Evolutionary conservation across 495 filamentous ascomycete genomes (phyloP).

Genomic region (Chaetomium cochliodes): DNA sequence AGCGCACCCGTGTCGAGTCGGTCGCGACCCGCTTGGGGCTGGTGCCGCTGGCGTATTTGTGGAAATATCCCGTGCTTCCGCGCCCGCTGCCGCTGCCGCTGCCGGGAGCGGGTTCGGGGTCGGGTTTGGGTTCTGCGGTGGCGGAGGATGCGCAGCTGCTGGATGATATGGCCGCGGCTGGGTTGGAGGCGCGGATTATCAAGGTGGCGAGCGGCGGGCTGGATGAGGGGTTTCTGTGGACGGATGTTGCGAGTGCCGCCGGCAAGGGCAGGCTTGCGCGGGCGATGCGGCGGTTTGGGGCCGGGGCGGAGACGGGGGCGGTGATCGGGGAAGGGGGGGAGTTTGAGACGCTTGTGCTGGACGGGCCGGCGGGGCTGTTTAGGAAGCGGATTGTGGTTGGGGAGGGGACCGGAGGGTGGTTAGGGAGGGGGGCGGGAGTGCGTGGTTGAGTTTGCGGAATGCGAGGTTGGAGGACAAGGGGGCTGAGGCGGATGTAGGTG

Average conservation of each 20-base stretch:
- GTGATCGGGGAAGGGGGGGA: constrained; percentile 92
- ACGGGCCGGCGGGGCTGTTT: constrained; percentile 72
- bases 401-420: constrained; percentile 54
- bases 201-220: constrained; percentile 93
- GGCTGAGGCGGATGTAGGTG: background rate
- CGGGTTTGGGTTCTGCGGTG: too few relatives aligned
- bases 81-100: constrained; percentile 9
- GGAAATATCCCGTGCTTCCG: constrained; percentile 82
- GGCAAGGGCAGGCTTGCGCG: constrained; percentile 56
- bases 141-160: constrained; percentile 58
- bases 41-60: constrained; percentile 78
- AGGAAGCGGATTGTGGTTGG: constrained; percentile 66
- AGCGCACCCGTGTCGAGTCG: constrained; percentile 89
- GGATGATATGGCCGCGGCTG: constrained; percentile 73
- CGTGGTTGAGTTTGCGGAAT: constrained; percentile 58
- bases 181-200: constrained; percentile 81
- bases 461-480: constrained; percentile 57
- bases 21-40: constrained; percentile 76
- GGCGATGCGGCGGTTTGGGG: constrained; percentile 67
- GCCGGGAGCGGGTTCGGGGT: too few relatives aligned
- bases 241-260: constrained; percentile 60
- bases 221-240: constrained; percentile 79
- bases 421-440: constrained; percentile 67
- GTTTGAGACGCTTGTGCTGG: constrained; percentile 88
- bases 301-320: constrained; percentile 61